Base-by-base conservation (phyloP, 1,284 basidiomycete genomes). In the Inonotus hispidus region DNA sequence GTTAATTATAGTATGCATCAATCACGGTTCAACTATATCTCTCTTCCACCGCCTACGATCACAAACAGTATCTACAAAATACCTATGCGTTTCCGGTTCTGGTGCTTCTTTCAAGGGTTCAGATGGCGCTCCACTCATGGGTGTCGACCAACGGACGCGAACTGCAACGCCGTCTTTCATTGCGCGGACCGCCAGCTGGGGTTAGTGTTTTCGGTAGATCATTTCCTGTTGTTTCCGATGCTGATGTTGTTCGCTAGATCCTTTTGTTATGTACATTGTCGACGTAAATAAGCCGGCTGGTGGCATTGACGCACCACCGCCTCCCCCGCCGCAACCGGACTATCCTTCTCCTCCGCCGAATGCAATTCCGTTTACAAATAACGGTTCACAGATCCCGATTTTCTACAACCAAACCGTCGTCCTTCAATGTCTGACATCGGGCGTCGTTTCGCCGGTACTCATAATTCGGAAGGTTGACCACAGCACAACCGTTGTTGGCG, bases 401-500 rank as follows among this genome's bases (percentile, higher is more conserved):
- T 93, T 95, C 73, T 98, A 97, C 80, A 98, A 98, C 70, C 92
- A 95, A 71, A 95, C 93, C 0, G 89, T 98, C 53, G 93, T 98
- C 35, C 76, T 98, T 19, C 96, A 98, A 71, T 98, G 95, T 68
- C 79, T 98, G 64, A 92, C 91, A 7, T 96, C 95, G 1, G 95
- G 95, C 21, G 89, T 94, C 27, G 91, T 95, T 67, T 94, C 92
- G 61, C 95, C 95, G 7, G 85, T 95, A 27, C 82, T 98, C 62
- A 90, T 98, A 72, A 91, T 98, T 67, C 90, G 95, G 53, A 93
- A 94, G 70, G 92, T 96, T 62, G 95, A 97, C 67, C 89, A 92
- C 69, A 90, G 90, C 65, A 94, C 92, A 0, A 92, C 88, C 5
- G 93, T 92, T 50, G 88, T 95, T 21, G 94, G 95, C 56, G 94